Percentiles rank a stretch among this genome's conserved stretches.
phyloP scores from a whole-genome alignment of 768 basidiomycete species.

The Ramaria rubella region DNA sequence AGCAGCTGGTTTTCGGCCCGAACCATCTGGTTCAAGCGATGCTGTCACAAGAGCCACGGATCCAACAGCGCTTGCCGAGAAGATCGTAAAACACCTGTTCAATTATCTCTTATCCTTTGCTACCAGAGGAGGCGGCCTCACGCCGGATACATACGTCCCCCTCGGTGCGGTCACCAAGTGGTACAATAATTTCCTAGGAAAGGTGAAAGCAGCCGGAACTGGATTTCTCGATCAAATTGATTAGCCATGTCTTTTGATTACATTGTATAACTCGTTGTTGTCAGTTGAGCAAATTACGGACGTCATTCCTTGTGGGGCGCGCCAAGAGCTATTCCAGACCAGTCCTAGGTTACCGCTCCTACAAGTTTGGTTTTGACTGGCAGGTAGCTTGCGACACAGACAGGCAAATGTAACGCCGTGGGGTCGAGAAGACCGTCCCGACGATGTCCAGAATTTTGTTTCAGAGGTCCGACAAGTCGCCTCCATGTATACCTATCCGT shows the following conservation, averaged over 20 bases:
- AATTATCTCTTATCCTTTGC: conserved; percentile 67
- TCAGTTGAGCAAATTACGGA: background rate
- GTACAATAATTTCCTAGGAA: conserved; percentile 62
- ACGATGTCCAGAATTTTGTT: too few species aligned
- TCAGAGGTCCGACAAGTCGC: too few species aligned
- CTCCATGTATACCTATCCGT: too few species aligned
- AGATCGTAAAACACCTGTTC: conserved; percentile 65
- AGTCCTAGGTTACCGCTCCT: too few species aligned
- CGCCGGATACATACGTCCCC: conserved; percentile 49
- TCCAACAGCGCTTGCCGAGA: conserved; percentile 55
- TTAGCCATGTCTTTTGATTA: too few species aligned
- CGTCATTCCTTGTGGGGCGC: too few species aligned
- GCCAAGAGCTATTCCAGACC: too few species aligned
- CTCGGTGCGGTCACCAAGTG: conserved; percentile 59
- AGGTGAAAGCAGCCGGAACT: conserved; percentile 49
- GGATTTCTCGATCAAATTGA: conserved; percentile 49
- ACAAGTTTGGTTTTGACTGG: too few species aligned
- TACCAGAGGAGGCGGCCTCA: conserved; percentile 30
- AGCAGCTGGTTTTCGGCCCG: conserved; percentile 13
- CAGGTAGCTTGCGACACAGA: too few species aligned
- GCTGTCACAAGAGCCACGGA: conserved; percentile 29
- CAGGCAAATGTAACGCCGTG: too few species aligned
- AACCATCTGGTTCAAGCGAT: conserved; percentile 22
- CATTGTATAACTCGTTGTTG: too few species aligned
- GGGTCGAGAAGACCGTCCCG: too few species aligned